A percentile compares a stretch with the other conserved stretches of the same genome.
Evolutionary conservation across 2,329 filamentous ascomycete species (phyloP).

Genomic region (Monilinia polystroma): DNA sequence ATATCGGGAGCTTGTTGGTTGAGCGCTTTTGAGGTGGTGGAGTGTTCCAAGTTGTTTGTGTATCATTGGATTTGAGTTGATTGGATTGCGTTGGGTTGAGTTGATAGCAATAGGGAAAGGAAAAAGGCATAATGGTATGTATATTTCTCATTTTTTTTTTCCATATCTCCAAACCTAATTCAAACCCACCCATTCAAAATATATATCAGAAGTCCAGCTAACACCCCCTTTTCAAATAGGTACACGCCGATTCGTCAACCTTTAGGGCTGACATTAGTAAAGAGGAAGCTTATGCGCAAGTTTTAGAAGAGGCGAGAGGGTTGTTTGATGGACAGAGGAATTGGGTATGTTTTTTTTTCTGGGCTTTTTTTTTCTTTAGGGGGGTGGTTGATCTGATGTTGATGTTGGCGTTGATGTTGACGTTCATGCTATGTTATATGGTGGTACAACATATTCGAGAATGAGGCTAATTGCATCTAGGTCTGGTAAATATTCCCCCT

Average conservation of each 20-base stretch:
- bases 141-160: too few relatives aligned
- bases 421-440: neutral
- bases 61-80: too few relatives aligned
- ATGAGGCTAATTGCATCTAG: neutral
- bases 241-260: conserved; percentile 74
- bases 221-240: conserved; percentile 26
- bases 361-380: neutral
- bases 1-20: too few relatives aligned
- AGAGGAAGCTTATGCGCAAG: conserved; percentile 70
- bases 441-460: too few relatives aligned
- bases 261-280: conserved; percentile 68
- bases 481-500: conserved; percentile 3
- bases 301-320: conserved; percentile 67
- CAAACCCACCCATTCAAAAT: neutral
- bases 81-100: too few relatives aligned
- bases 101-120: too few relatives aligned
- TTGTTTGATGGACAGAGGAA: conserved; percentile 73
- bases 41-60: too few relatives aligned
- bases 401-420: neutral
- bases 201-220: neutral
- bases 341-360: conserved; percentile 56
- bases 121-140: neutral
- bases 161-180: neutral
- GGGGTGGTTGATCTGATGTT: too few relatives aligned
- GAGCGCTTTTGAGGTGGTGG: too few relatives aligned